Base-by-base conservation (phyloP, 2,329 filamentous ascomycete species). In the Chaetoscypha palmicola region DNA sequence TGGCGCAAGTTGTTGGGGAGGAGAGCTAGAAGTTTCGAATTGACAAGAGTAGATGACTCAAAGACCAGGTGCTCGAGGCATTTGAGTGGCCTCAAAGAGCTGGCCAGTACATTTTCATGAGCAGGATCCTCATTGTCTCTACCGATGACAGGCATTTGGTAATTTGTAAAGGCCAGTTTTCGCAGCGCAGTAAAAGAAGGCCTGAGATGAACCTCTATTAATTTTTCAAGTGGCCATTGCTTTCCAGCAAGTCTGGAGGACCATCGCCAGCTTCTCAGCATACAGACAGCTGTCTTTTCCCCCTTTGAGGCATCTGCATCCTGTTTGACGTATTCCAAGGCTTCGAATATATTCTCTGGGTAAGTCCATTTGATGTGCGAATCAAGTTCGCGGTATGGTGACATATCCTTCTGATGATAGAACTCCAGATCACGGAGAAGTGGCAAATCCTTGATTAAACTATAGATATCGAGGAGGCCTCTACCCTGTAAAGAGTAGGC, bases 1-100 rank as follows among this genome's bases (percentile, higher is more conserved):
- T 77, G 76, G 35, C 73, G 66, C 16, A 97, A 69, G 3, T 68
- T 73, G 9, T 67, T 70, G 1, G 90, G 87, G 5, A 96, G 66
- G 3, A 77, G 68, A 1, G 76, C 71, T n/a, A 95, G 67, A 14
- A 94, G 70, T 7, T 71, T 68, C 5, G 79, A 74, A 57, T 84
- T 84, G 46, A 88, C 73, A 24, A 86, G 70, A 2, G 80, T 82
- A 33, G 83, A 94, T 5, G 82, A 83, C 57, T 90, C 79, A 52
- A 96, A 81, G 1, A 80, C 70, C 9, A 96, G 66, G 43, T 81
- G 75, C 43, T 73, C 73, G 5, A 97, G 68, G 1, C 73, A 64
- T 1, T 79, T 75, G 7, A 96, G 70, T 26, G 73, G 65, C 39
- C 69, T 67, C 1, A 67, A 64, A 8, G 73, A 65, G 22, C 69